Conservation (phyloP, 1,284 basidiomycete genomes). For the Rhodotorula glutinis region DNA sequence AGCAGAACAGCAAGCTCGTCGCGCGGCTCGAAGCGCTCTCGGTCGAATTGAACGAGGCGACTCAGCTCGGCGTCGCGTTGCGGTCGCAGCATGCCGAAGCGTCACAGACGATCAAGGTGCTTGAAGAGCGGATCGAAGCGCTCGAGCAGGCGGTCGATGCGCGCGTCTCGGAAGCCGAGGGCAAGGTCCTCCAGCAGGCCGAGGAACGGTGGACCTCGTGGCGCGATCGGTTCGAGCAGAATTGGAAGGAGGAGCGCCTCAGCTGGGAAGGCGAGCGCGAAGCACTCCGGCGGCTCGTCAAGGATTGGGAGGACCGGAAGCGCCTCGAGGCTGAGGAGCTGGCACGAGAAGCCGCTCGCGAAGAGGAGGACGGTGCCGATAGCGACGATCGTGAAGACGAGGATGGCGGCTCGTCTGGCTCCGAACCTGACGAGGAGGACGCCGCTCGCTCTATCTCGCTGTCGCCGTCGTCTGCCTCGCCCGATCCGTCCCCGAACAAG, state of each 20-base stretch:
- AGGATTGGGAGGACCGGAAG: slow-evolving; percentile 71
- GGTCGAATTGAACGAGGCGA: slow-evolving; percentile 70
- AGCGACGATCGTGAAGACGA: background rate
- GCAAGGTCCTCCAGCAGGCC: slow-evolving; percentile 48
- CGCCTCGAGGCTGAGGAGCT: slow-evolving; percentile 44
- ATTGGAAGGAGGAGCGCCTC: slow-evolving; percentile 60
- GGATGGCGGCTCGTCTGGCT: slow-evolving; percentile 22
- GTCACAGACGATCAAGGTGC: slow-evolving; percentile 68
- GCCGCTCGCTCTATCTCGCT: background rate
- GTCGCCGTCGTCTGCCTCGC: slow-evolving; percentile 11
- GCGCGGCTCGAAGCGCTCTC: slow-evolving; percentile 69
- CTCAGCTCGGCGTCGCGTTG: slow-evolving; percentile 68
- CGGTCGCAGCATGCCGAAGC: slow-evolving; percentile 76
- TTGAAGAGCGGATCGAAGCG: slow-evolving; percentile 60
- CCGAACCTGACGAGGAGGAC: background rate
- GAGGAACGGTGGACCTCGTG: slow-evolving; percentile 71
- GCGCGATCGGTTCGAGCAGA: slow-evolving; percentile 48
- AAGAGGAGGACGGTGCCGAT: slow-evolving; percentile 38
- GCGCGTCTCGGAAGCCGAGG: slow-evolving; percentile 52
- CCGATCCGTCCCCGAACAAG: slow-evolving; percentile 14
- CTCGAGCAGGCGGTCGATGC: slow-evolving; percentile 52
- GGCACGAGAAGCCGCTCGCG: background rate
- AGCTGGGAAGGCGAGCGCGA: slow-evolving; percentile 79
- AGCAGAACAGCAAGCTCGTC: slow-evolving; percentile 62
- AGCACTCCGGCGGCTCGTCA: slow-evolving; percentile 66